Base-by-base conservation (phyloP, 1,284 basidiomycete genomes). In the Cryptococcus sp. region DNA sequence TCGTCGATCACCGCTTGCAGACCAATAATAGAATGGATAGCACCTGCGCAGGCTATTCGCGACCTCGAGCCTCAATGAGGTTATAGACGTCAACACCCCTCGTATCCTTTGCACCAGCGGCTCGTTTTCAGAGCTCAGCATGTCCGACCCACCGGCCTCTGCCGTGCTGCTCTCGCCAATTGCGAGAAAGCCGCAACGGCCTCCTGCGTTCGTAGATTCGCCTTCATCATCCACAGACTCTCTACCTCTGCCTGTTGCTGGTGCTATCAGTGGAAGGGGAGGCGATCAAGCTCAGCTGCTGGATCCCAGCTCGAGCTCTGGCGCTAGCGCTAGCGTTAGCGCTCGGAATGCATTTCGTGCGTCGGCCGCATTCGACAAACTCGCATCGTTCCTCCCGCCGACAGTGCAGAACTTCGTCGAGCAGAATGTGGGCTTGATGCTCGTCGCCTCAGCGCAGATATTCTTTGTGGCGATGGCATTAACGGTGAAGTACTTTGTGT, bases 381-480 rank as follows among this genome's bases (percentile, higher is more conserved):
- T 35, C 13, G 7, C 13, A 4, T 35, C 30, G 30, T 20, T 20
- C 6, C 48, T 58, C n/a, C 57, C 59, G 20, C 47, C 57, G 11
- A 27, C 42, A 38, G 47, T 39, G 11, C 47, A 20, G 8, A 42
- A 62, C 3, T 60, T 74, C 23, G 60, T 64, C 54, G 56, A 70
- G 43, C 73, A 74, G 55, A 89, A 89, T 71, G 75, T 81, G 1
- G 88, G 88, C 15, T 70, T 90, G 54, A 74, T 88, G 38, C 77
- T 88, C 30, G 82, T 89, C 27, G 83, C 83, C 19, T 75, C 78
- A 1, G 79, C 86, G 13, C 85, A 88, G 69, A 79, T 82, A 16
- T 87, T 88, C 73, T 85, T 86, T 54, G 82, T 86, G 30, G 75
- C 83, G 50, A 81, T 85, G 68, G 83, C 83, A 81, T 81, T 83